phyloP scores from a whole-genome alignment of 441 rosid genomes.

The Jatropha multifida region DNA sequence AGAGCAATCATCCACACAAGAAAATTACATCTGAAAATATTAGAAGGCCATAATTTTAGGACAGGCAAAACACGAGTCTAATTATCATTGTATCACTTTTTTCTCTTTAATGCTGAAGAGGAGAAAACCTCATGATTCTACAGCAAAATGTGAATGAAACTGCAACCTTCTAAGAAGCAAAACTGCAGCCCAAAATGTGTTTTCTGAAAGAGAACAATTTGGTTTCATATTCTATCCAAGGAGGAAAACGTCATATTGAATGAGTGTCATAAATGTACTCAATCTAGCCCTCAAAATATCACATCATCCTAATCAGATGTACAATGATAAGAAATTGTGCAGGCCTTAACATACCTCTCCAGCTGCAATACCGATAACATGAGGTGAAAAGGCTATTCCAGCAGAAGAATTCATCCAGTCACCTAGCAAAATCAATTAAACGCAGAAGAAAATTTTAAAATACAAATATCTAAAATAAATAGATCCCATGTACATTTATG shows the following conservation, averaged over 20 bases:
- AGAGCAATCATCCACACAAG: neutral
- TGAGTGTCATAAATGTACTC: neutral
- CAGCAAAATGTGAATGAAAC: neutral
- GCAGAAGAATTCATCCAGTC: conserved; percentile 99
- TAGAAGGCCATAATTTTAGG: neutral
- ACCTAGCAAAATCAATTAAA: conserved; percentile 51
- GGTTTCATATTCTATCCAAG: neutral
- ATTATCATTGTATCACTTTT: neutral
- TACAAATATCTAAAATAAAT: neutral
- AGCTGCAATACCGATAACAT: conserved; percentile 72
- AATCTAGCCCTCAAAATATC: neutral
- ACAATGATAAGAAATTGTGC: neutral
- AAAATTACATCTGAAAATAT: neutral
- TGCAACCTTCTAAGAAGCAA: neutral
- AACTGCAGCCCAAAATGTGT: neutral
- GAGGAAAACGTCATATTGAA: neutral
- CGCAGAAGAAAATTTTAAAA: conserved; percentile 6
- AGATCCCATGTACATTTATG: neutral
- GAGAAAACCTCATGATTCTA: neutral
- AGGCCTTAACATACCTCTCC: conserved; percentile 68
- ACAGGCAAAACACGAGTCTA: neutral
- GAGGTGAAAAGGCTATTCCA: conserved; percentile 94
- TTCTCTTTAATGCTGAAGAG: neutral
- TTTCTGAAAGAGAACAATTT: neutral
- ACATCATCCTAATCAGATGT: neutral